Conservation (phyloP, 2,329 filamentous ascomycete species). For the Karstenula rhodostoma region DNA sequence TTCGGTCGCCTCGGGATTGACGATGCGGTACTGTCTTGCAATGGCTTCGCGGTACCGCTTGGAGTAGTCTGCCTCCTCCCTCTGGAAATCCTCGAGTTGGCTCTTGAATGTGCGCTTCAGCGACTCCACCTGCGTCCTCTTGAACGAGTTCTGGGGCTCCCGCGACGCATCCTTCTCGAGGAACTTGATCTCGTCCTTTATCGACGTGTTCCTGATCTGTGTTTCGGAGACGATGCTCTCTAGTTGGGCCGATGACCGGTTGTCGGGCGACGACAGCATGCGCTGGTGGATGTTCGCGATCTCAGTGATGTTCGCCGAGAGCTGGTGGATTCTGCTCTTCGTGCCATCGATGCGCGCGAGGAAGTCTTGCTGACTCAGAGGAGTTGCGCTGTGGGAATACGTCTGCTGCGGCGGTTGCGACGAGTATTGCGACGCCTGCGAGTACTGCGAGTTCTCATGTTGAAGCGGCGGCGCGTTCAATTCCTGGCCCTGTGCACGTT, state of each 20-base stretch:
- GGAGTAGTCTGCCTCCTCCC: slow-evolving; percentile 75
- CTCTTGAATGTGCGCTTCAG: slow-evolving; percentile 77
- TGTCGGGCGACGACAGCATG: slow-evolving; percentile 71
- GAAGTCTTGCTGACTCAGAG: slow-evolving; percentile 72
- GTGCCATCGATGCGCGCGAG: slow-evolving; percentile 71
- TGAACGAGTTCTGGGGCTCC: slow-evolving; percentile 70
- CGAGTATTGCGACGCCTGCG: slow-evolving; percentile 46
- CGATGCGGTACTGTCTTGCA: slow-evolving; percentile 80
- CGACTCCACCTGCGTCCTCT: slow-evolving; percentile 73
- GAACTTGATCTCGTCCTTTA: slow-evolving; percentile 80
- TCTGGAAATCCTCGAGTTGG: slow-evolving; percentile 74
- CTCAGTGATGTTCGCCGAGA: slow-evolving; percentile 71
- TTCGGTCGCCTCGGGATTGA: slow-evolving; percentile 81
- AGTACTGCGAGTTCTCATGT: slow-evolving; percentile 49
- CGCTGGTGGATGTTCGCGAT: slow-evolving; percentile 77
- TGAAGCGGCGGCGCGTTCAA: slow-evolving; percentile 38
- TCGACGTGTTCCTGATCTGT: slow-evolving; percentile 75
- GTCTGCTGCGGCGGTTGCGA: slow-evolving; percentile 36
- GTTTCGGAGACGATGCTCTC: slow-evolving; percentile 75
- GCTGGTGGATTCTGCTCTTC: slow-evolving; percentile 71
- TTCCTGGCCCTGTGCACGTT: slow-evolving; percentile 32
- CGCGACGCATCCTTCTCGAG: slow-evolving; percentile 75
- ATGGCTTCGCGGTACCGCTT: slow-evolving; percentile 79
- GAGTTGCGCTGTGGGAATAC: slow-evolving; percentile 64
- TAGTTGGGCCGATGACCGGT: slow-evolving; percentile 61